Percentiles rank a stretch among this genome's conserved stretches.
Evolutionary conservation across 1,284 basidiomycete genomes (phyloP).

Genomic region (Schizophyllum amplum): DNA sequence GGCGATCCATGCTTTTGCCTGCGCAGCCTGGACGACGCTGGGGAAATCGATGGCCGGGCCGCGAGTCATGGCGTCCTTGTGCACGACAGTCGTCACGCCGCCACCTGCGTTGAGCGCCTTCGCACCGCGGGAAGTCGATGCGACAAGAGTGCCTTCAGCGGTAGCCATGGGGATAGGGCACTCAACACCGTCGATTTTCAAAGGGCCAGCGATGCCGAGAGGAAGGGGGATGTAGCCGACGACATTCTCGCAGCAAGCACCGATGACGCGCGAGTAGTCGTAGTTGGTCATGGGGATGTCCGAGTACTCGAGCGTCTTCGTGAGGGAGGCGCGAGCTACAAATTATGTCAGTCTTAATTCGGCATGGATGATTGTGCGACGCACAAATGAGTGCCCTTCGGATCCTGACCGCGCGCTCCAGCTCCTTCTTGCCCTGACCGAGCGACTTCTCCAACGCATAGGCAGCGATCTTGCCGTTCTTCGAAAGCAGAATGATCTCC

Average conservation of each 20-base stretch:
- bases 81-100: constrained; percentile 91
- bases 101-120: constrained; percentile 97
- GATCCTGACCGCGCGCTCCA: constrained; percentile 82
- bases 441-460: constrained; percentile 95
- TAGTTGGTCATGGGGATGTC: constrained; percentile 82
- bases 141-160: constrained; percentile 96
- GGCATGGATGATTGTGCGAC: constrained; percentile 24
- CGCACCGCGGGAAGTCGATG: constrained; percentile 94
- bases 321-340: constrained; percentile 85
- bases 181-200: constrained; percentile 82
- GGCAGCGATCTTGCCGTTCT: constrained; percentile 89
- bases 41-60: constrained; percentile 98
- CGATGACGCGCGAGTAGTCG: constrained; percentile 92
- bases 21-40: constrained; percentile 68
- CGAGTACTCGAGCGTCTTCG: constrained; percentile 80
- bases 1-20: constrained; percentile 87
- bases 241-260: constrained; percentile 99
- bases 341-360: constrained; percentile 8
- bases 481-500: constrained; percentile 84
- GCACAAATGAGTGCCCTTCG: constrained; percentile 86
- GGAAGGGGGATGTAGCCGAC: constrained; percentile 96
- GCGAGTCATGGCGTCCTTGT: constrained; percentile 95
- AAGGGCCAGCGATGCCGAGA: constrained; percentile 93
- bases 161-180: constrained; percentile 98
- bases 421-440: constrained; percentile 43